A percentile compares a stretch with the other conserved stretches of the same genome.
phyloP scores from a whole-genome alignment of 2,329 filamentous ascomycete genomes.

The Periglandula ipomoeae region DNA sequence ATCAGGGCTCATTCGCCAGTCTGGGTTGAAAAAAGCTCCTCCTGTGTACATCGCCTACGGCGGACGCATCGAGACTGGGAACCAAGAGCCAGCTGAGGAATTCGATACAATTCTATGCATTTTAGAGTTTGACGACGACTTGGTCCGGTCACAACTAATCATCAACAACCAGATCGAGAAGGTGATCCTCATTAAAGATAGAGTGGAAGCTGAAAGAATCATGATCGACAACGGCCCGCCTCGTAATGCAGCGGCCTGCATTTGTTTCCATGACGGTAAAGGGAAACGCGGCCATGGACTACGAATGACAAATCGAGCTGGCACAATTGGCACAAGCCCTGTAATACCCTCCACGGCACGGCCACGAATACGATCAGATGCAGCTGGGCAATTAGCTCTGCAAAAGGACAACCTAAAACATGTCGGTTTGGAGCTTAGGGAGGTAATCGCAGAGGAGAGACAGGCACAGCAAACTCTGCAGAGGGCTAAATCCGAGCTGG shows the following conservation, averaged over 20 bases:
- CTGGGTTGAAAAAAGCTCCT: slow-evolving; percentile 40
- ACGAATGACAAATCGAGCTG: slow-evolving; percentile 39
- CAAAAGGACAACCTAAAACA: slow-evolving; percentile 42
- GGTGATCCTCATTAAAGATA: slow-evolving; percentile 63
- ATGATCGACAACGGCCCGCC: slow-evolving; percentile 57
- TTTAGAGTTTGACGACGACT: slow-evolving; percentile 70
- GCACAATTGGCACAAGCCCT: slow-evolving; percentile 32
- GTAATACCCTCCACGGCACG: slow-evolving; percentile 37
- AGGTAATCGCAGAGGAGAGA: slow-evolving; percentile 39
- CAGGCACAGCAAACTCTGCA: slow-evolving; percentile 38
- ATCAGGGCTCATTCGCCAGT: slow-evolving; percentile 51
- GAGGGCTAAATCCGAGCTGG: slow-evolving; percentile 35
- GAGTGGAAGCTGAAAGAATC: slow-evolving; percentile 56
- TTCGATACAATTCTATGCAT: slow-evolving; percentile 74
- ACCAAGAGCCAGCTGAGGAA: slow-evolving; percentile 59
- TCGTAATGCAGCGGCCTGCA: slow-evolving; percentile 63
- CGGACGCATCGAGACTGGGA: slow-evolving; percentile 24
- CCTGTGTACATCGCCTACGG: slow-evolving; percentile 30
- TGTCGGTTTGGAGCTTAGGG: slow-evolving; percentile 44
- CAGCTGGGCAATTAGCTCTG: slow-evolving; percentile 53
- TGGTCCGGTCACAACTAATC: slow-evolving; percentile 73
- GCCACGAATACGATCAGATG: slow-evolving; percentile 73
- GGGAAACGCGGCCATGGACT: slow-evolving; percentile 46
- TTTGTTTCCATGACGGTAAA: slow-evolving; percentile 55
- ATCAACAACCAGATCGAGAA: slow-evolving; percentile 81